These are phyloP conservation scores for Bruguiera gymnorhiza DNA, from an alignment of 345 rosid genomes.

Conservation along the genomic window DNA sequence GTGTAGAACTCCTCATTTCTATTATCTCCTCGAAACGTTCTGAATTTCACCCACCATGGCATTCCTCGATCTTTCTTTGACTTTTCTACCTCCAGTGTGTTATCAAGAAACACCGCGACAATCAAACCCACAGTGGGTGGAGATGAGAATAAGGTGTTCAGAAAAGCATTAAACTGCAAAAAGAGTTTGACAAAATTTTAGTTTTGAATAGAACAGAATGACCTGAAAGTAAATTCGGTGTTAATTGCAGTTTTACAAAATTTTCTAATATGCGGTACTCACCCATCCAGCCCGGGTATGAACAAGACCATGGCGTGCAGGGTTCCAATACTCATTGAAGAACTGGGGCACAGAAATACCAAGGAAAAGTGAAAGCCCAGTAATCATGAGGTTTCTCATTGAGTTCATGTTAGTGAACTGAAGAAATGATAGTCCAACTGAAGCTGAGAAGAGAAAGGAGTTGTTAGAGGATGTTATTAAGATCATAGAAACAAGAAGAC, in stretches of 20 bases:
- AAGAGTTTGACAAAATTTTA: neutral
- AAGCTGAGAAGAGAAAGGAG: conserved; percentile 15
- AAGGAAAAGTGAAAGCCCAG: conserved; percentile 32
- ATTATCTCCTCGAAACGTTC: conserved; percentile 31
- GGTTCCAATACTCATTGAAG: conserved; percentile 30
- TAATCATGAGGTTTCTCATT: conserved; percentile 34
- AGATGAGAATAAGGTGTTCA: conserved; percentile 31
- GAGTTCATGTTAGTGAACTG: conserved; percentile 38
- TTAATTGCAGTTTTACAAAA: too few species aligned
- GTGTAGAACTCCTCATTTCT: conserved; percentile 37
- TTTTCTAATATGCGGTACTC: neutral
- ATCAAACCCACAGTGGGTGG: conserved; percentile 29
- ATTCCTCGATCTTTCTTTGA: conserved; percentile 30
- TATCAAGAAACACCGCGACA: conserved; percentile 32
- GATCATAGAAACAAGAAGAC: neutral
- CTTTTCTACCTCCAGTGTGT: conserved; percentile 25
- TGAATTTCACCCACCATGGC: conserved; percentile 32
- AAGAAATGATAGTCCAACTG: conserved; percentile 33
- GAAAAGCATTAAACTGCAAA: conserved; percentile 30
- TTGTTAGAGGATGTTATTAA: neutral
- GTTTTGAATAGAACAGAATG: neutral
- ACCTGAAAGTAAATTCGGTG: too few species aligned
- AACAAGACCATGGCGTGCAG: conserved; percentile 24
- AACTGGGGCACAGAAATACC: conserved; percentile 34
- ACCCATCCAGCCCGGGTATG: conserved; percentile 36